Base-by-base conservation (phyloP, 352 stramenopile genomes). In the Blastocystis hominis region DNA sequence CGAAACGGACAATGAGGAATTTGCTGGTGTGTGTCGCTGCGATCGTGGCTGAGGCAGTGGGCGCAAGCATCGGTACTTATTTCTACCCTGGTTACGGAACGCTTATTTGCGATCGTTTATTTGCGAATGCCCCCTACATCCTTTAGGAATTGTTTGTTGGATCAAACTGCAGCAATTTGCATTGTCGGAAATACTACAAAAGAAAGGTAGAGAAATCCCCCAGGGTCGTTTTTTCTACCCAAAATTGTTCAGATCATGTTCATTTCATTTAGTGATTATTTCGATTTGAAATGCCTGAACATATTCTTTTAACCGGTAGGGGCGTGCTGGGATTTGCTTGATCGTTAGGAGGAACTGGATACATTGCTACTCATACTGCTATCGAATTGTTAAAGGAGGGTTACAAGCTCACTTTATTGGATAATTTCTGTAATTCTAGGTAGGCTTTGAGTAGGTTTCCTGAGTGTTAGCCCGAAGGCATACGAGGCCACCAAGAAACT, bases 351-450 rank as follows among this genome's bases (percentile, higher is more conserved):
- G 94, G 94, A 13, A 92, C 91, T 30, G 94, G 94, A 44, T 97
- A 95, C 91, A 96, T 97, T 86, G 94, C 93, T 13, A 91, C 88
- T 13, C 94, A 97, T 89, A 97, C 94, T 1, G 90, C 94, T 36
- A 76, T 96, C 2, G 91, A 91, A 90, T 90, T 97, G 40, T 89
- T 97, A 46, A 89, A 93, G 64, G 88, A 90, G 42, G 91, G 91
- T 34, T 95, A 95, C 89, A 90, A 92, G 68, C 91, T 96, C 20
- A 92, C 93, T 0, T 91, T 97, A 0, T 89, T 96, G 0, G 94
- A 97, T 88, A 95, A 95, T 88, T 89, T 96, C 1, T 64, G 89
- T 69, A 97, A 97, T 87, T 93, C 91, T 15, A 81, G 46, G 72
- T 88, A 64, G 46, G 40, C 0, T 4, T 20, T 17, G 17, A 38